phyloP scores from a whole-genome alignment of 2,329 filamentous ascomycete species.

The Corynespora cassiicola region DNA sequence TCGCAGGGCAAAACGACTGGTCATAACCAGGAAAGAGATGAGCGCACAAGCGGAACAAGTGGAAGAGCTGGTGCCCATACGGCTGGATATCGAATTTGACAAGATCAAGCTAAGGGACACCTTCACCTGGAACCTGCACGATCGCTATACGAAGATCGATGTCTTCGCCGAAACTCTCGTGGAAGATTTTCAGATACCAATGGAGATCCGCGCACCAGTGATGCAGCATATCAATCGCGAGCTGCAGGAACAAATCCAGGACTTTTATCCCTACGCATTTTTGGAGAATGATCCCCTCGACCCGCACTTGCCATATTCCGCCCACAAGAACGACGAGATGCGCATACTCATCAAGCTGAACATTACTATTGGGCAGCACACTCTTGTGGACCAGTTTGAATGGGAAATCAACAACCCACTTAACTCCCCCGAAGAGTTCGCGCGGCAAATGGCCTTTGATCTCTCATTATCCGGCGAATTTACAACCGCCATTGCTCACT shows the following conservation, averaged over 20 bases:
- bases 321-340: constrained; percentile 99
- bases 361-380: constrained; percentile 95
- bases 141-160: constrained; percentile 79
- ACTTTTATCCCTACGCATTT: constrained; percentile 91
- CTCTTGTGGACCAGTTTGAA: constrained; percentile 95
- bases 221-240: constrained; percentile 73
- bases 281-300: constrained; percentile 91
- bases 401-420: constrained; percentile 97
- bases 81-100: constrained; percentile 93
- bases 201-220: constrained; percentile 65
- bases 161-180: constrained; percentile 88
- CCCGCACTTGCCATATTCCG: constrained; percentile 85
- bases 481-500: constrained; percentile 95
- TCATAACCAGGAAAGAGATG: constrained; percentile 80
- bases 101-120: constrained; percentile 96
- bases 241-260: constrained; percentile 87
- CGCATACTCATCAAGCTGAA: constrained; percentile 94
- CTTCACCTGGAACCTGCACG: constrained; percentile 98
- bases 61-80: constrained; percentile 89
- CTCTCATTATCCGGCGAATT: constrained; percentile 94
- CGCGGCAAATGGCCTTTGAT: constrained; percentile 85
- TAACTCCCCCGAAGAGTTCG: constrained; percentile 96
- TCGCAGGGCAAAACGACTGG: constrained; percentile 74
- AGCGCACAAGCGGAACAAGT: constrained; percentile 82
- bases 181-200: constrained; percentile 81